Percentiles rank a stretch among this genome's conserved stretches.
Conservation (phyloP, 371 early-diverging fungal species). For the Parasitella parasitica region DNA sequence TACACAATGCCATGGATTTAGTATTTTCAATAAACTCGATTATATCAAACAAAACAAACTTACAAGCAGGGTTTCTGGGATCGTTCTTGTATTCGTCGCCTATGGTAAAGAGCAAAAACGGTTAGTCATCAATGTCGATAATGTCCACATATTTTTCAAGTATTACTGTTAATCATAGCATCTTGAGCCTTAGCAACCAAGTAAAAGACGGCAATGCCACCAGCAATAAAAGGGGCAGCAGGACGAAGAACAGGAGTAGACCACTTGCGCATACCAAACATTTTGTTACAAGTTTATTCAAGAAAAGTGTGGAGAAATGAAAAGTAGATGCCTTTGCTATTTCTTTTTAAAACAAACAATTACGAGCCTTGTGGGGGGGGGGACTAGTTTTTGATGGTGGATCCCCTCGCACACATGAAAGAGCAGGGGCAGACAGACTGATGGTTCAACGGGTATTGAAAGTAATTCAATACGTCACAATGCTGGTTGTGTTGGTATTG, state of each 20-base stretch:
- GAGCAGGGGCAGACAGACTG: background rate
- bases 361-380: background rate
- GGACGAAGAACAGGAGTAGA: constrained; percentile 51
- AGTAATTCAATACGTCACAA: background rate
- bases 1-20: constrained; percentile 4
- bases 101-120: constrained; percentile 18
- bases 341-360: background rate
- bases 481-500: no score
- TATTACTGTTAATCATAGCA: constrained; percentile 53
- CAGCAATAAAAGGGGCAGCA: constrained; percentile 49
- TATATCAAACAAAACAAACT: constrained; percentile 9
- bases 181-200: constrained; percentile 49
- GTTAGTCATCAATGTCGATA: no score
- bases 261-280: constrained; percentile 60
- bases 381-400: background rate
- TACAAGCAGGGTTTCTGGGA: constrained; percentile 62
- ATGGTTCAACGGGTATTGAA: background rate
- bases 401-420: constrained; percentile 1
- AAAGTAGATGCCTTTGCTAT: background rate
- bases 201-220: constrained; percentile 45
- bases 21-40: background rate
- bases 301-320: constrained; percentile 7
- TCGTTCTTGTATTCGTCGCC: constrained; percentile 56
- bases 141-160: background rate
- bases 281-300: constrained; percentile 14